Evolutionary conservation across 2,329 filamentous ascomycete species (phyloP).

Genomic region (Aspergillus persii): DNA sequence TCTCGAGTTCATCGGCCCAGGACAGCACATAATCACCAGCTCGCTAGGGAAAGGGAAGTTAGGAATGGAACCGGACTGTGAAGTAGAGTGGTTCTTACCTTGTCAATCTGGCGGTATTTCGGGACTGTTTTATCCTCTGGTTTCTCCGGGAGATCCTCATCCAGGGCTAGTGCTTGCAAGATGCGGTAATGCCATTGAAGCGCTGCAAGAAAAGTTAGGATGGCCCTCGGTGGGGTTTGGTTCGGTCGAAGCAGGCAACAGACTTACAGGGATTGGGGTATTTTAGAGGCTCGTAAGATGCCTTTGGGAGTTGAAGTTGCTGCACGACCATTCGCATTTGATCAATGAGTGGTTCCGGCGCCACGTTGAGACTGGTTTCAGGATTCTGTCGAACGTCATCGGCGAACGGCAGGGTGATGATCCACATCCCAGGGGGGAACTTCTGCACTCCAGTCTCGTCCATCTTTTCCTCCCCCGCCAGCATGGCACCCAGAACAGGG

Average conservation of each 20-base stretch:
- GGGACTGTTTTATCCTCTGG: slow-evolving; percentile 78
- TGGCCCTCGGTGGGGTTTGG: neutral
- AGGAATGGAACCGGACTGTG: neutral
- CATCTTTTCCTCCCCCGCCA: slow-evolving; percentile 68
- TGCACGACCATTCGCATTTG: slow-evolving; percentile 79
- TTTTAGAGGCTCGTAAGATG: slow-evolving; percentile 75
- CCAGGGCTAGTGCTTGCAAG: slow-evolving; percentile 83
- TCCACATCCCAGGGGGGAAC: slow-evolving; percentile 81
- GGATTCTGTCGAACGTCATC: slow-evolving; percentile 82
- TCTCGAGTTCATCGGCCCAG: slow-evolving; percentile 69
- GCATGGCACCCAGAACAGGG: slow-evolving; percentile 75
- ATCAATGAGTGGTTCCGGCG: slow-evolving; percentile 72
- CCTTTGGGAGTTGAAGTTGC: slow-evolving; percentile 84
- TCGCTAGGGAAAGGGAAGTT: slow-evolving; percentile 46
- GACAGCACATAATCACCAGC: slow-evolving; percentile 74
- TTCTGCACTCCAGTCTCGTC: slow-evolving; percentile 67
- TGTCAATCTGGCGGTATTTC: slow-evolving; percentile 83
- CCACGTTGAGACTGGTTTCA: slow-evolving; percentile 55
- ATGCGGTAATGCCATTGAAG: slow-evolving; percentile 98
- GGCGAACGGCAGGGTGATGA: slow-evolving; percentile 81
- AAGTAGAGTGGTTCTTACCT: slow-evolving; percentile 41
- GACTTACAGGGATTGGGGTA: slow-evolving; percentile 74
- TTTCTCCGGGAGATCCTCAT: slow-evolving; percentile 79
- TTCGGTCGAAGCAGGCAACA: neutral
- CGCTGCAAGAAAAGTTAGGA: slow-evolving; percentile 37